A percentile compares a stretch with the other conserved stretches of the same genome.
Conservation (phyloP, 495 filamentous ascomycete species). For the Neurospora discreta region DNA sequence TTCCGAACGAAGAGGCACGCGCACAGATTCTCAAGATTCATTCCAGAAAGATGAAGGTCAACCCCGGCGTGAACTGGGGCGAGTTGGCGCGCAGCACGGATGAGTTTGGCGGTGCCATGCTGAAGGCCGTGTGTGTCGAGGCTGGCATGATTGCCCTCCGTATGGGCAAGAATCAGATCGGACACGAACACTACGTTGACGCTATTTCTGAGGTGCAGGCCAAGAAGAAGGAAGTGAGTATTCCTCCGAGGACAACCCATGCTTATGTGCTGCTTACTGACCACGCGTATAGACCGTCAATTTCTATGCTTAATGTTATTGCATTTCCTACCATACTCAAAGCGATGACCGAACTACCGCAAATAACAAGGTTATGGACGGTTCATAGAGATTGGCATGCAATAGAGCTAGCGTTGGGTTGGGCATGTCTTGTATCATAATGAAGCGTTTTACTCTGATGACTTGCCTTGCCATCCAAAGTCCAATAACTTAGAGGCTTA, state of each 20-base stretch:
- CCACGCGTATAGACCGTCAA: constrained; percentile 39
- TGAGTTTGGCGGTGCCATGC: constrained; percentile 93
- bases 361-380: neutral
- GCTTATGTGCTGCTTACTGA: constrained; percentile 16
- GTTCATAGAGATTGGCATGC: constrained; percentile 9
- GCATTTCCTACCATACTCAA: neutral
- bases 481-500: neutral
- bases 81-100: constrained; percentile 96
- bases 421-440: constrained; percentile 4
- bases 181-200: constrained; percentile 98
- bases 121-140: constrained; percentile 98
- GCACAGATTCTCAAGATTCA: constrained; percentile 97
- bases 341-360: neutral
- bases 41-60: constrained; percentile 95
- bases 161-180: constrained; percentile 84
- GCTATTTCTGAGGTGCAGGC: constrained; percentile 93
- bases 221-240: constrained; percentile 85
- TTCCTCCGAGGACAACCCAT: neutral
- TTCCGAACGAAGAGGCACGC: constrained; percentile 97
- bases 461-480: neutral
- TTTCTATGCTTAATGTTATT: constrained; percentile 44
- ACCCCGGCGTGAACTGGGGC: constrained; percentile 87
- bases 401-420: neutral
- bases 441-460: neutral
- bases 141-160: constrained; percentile 98